A percentile compares a stretch with the other conserved stretches of the same genome.
Conservation (phyloP, 1,284 basidiomycete species). For the Irpex rosettiformis region DNA sequence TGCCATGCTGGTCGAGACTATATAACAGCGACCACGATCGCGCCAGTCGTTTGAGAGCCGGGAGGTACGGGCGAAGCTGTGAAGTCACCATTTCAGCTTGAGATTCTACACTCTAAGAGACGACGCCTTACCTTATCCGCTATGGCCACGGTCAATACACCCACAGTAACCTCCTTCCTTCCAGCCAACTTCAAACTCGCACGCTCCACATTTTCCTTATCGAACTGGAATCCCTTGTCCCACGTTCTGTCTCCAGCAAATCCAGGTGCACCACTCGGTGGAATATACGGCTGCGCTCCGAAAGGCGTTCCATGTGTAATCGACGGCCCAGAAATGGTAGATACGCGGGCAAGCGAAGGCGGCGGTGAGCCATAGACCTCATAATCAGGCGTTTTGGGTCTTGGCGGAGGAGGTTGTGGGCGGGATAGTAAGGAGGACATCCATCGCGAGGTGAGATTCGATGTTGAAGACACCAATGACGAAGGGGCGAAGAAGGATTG, state of each 20-base stretch:
- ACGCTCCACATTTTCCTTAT: constrained; percentile 32
- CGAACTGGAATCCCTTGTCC: constrained; percentile 35
- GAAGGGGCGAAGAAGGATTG: constrained; percentile 34
- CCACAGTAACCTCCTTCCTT: constrained; percentile 46
- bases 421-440: constrained; percentile 35
- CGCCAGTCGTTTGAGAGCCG: constrained; percentile 78
- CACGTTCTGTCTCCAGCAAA: constrained; percentile 49
- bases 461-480: constrained; percentile 28
- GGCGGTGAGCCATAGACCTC: constrained; percentile 10
- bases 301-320: constrained; percentile 56
- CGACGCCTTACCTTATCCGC: constrained; percentile 54
- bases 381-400: constrained; percentile 3
- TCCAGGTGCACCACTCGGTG: constrained; percentile 77
- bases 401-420: constrained; percentile 29
- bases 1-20: constrained; percentile 94
- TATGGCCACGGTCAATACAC: constrained; percentile 50
- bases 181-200: constrained; percentile 37
- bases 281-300: constrained; percentile 50
- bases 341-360: constrained; percentile 8
- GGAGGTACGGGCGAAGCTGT: constrained; percentile 72
- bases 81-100: neutral
- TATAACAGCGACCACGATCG: constrained; percentile 87
- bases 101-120: neutral
- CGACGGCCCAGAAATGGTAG: constrained; percentile 12
- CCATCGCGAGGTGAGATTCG: constrained; percentile 36